Base-by-base conservation (phyloP, 2,329 filamentous ascomycete species). In the Metarhizium sp. region DNA sequence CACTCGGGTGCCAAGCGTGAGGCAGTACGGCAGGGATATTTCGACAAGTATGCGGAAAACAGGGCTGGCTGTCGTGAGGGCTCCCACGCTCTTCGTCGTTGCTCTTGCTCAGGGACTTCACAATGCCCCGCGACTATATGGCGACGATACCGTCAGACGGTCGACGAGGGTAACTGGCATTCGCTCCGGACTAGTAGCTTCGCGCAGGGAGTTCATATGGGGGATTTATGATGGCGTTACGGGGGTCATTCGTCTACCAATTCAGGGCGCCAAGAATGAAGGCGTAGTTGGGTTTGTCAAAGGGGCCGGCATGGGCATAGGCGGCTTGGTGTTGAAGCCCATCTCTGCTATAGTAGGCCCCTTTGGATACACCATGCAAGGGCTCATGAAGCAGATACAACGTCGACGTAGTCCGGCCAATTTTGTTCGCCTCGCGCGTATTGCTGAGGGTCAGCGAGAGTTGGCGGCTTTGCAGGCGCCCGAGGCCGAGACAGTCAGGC, bases 91-190 rank as follows among this genome's bases (percentile, higher is more conserved):
- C 32, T 34, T 11, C 2, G 75, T 78, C 0, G 69, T 87, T 46
- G 81, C 82, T 0, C 65, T 88, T 2, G 82, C 82, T 1, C 84
- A 87, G 63, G 85, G 85, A 2, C 87, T 88, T 59, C 85, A 88
- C 65, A 88, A 88, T 59, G 84, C 83, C 0, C 85, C 85, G 1
- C 78, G 84, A 2, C 73, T 89, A 0, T 89, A 88, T 60, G 85
- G 85, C 14, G 86, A 89, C 61, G 78, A 82, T 50, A 88, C 85
- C 1, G 86, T 89, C 1, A 78, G 86, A 3, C 77, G 78, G 1
- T 82, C 83, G 1, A 76, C 77, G 1, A 77, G 82, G 7, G 80
- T 88, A 45, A 87, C 82, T 0, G 86, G 84, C 2, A 76, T 88
- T 56, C 74, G 77, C 51, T 87, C 83, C 2, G 86, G 85, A 1